Evolutionary conservation across 306 rosid genomes (phyloP).

Genomic region (Pyrus betulifolia): DNA sequence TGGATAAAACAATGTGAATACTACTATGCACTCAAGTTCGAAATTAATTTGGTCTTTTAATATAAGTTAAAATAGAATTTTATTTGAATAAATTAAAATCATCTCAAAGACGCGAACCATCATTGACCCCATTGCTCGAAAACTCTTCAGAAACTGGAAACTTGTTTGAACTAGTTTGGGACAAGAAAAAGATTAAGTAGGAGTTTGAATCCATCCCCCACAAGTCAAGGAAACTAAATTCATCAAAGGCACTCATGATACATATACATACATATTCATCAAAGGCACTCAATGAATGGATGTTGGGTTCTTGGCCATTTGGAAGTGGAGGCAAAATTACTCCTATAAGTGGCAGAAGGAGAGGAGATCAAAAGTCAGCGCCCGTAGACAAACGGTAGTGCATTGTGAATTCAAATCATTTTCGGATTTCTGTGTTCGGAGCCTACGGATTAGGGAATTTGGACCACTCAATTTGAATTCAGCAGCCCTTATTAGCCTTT

Average conservation of each 20-base stretch:
- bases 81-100: no score
- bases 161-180: not conserved
- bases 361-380: not conserved
- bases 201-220: not conserved
- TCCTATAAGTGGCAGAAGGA: not conserved
- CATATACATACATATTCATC: not conserved
- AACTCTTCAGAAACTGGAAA: not conserved
- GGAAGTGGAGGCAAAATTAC: not conserved
- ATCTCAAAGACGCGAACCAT: no score
- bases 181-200: not conserved
- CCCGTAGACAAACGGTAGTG: not conserved
- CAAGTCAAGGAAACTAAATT: not conserved
- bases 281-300: no score
- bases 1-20: no score
- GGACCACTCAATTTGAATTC: no score
- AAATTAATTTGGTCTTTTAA: no score
- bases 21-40: no score
- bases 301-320: not conserved
- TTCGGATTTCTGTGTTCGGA: rapidly evolving
- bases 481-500: no score
- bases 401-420: no score
- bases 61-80: no score
- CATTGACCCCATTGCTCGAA: no score
- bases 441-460: no score
- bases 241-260: not conserved